A percentile compares a stretch with the other conserved stretches of the same genome.
These are phyloP conservation scores for Piper betle DNA, from an alignment of 164 flowering plant genomes.

Conservation along the genomic window DNA sequence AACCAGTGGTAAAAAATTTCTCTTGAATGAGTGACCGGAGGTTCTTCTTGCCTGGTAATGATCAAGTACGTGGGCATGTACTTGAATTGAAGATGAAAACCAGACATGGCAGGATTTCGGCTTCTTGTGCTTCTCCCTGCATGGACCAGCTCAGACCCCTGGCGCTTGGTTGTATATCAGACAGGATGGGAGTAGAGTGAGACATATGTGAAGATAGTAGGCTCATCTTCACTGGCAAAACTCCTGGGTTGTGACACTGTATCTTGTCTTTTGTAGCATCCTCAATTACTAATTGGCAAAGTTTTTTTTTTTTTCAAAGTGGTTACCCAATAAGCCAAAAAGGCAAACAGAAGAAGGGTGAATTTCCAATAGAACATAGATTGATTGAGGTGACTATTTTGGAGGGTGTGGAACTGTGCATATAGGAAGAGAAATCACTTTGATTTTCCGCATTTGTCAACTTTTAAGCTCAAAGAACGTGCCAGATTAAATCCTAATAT, in stretches of 20 bases:
- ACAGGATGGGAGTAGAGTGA: neutral
- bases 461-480: neutral
- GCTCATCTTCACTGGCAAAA: neutral
- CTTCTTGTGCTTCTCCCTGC: neutral
- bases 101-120: neutral
- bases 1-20: no score
- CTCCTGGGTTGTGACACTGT: neutral
- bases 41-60: no score
- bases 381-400: no score
- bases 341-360: no score
- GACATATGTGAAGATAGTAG: neutral
- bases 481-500: neutral
- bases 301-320: no score
- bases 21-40: no score
- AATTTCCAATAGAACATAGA: no score
- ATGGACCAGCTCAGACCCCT: neutral
- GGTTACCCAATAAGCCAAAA: no score
- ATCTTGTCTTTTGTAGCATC: neutral
- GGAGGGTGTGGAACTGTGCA: no score
- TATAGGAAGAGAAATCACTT: no score
- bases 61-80: neutral
- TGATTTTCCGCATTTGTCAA: neutral
- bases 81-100: neutral
- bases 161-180: neutral
- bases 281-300: no score